Base-by-base conservation (phyloP, 768 basidiomycete species). In the Artomyces pyxidatus region DNA sequence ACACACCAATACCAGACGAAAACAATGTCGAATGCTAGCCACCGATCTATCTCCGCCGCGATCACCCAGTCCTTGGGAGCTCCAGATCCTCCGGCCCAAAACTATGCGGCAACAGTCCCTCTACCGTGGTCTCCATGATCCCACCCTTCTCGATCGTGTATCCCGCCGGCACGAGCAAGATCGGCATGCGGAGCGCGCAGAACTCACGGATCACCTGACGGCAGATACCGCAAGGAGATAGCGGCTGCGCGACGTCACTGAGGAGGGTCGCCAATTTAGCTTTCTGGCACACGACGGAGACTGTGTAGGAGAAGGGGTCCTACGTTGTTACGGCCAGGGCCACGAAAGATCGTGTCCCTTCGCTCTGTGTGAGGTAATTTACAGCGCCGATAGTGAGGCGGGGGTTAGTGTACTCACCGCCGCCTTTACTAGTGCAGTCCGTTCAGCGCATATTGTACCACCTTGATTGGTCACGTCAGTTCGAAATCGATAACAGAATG, bases 401-500 rank as follows among this genome's bases (percentile, higher is more conserved):
- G n/a, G n/a, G n/a, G n/a, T n/a, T n/a, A n/a, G n/a, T n/a, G n/a
- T n/a, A 73, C 88, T 65, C 54, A 94, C 93, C 19, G 86, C 81
- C 23, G 91, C 94, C 65, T 96, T 96, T n/a, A 92, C 85, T 47
- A 99, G 71, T 0, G 94, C 94, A 0, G 95, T 97, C 26, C 94
- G 73, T 63, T 99, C 95, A 0, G 95, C 95, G 56, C 95, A 98
- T 51, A 97, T 94, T 0, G 87, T 78, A 1, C 78, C 90, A 4
- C 93, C 93, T 95, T 49, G 11, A n/a, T 37, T 11, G 10, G 3
- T 19, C 25, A n/a, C 37, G 44, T 16, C 19, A 37, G 21, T 6
- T 3, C 17, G 9, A 7, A 16, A 23, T 27, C n/a, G 21, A 19
- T 25, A 9, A 9, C 12, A 4, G 32, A 10, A 41, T 14, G 17